These are phyloP conservation scores for Venturia asperata DNA, from an alignment of 2,329 filamentous ascomycete species.

Conservation along the genomic window DNA sequence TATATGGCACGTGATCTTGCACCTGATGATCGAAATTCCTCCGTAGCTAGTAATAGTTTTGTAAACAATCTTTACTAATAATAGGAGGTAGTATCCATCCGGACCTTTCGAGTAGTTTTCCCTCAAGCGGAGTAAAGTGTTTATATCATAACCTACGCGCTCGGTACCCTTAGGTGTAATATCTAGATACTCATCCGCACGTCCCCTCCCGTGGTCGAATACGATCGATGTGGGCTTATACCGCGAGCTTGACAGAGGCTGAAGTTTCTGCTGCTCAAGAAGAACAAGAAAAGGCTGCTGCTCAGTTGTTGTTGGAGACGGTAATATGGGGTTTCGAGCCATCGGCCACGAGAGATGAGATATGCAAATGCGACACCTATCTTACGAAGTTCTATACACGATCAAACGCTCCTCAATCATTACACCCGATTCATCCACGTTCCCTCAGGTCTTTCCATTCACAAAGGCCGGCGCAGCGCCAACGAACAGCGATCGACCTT, in stretches of 20 bases:
- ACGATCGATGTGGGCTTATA: no score
- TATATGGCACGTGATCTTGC: no score
- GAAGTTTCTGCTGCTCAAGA: neutral
- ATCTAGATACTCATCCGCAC: no score
- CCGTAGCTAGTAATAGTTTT: no score
- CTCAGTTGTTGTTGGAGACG: neutral
- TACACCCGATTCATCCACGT: neutral
- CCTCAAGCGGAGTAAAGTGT: no score
- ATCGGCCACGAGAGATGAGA: neutral
- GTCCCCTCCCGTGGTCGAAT: no score
- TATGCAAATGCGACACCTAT: neutral
- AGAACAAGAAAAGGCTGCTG: neutral
- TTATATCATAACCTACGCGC: no score
- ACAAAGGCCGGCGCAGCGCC: neutral
- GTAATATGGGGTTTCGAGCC: neutral
- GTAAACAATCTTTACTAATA: no score
- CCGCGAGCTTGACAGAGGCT: conserved; percentile 1
- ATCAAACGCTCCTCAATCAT: neutral
- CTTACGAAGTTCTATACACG: neutral
- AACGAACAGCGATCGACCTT: neutral
- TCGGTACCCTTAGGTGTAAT: no score
- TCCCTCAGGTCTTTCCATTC: neutral
- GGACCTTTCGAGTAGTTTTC: no score
- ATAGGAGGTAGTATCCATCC: no score
- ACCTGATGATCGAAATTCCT: no score